A percentile compares a stretch with the other conserved stretches of the same genome.
phyloP scores from a whole-genome alignment of 2,329 filamentous ascomycete genomes.

The Magnaporthiopsis incrustans region DNA sequence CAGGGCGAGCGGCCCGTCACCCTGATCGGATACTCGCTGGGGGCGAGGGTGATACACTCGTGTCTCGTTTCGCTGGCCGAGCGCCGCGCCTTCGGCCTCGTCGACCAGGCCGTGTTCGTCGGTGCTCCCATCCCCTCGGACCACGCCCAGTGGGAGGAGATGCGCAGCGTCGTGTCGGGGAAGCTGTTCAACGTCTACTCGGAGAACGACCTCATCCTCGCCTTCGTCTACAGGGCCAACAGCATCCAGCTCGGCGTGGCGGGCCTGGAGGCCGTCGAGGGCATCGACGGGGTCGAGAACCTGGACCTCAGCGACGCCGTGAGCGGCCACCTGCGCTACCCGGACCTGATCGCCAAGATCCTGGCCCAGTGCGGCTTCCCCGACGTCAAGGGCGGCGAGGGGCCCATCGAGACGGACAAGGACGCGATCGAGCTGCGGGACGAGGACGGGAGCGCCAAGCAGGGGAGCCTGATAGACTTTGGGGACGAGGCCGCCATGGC shows the following conservation, averaged over 20 bases:
- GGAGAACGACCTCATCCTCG: constrained; percentile 78
- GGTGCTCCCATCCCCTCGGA: constrained; percentile 72
- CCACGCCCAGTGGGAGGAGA: constrained; percentile 62
- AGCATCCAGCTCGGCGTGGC: constrained; percentile 78
- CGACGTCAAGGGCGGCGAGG: constrained; percentile 32
- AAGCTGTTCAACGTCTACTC: constrained; percentile 84
- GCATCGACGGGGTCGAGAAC: constrained; percentile 57
- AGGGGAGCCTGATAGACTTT: constrained; percentile 33
- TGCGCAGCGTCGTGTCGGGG: constrained; percentile 72
- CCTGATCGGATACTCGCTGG: constrained; percentile 73
- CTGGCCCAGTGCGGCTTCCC: constrained; percentile 43
- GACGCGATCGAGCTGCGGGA: constrained; percentile 25
- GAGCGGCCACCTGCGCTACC: constrained; percentile 28
- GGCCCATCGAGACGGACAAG: constrained; percentile 42
- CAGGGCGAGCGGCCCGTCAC: constrained; percentile 78
- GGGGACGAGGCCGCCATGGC: constrained; percentile 22
- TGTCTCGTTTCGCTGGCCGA: constrained; percentile 72
- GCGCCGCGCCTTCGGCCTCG: constrained; percentile 70
- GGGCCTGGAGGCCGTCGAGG: constrained; percentile 63
- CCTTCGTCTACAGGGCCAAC: constrained; percentile 77
- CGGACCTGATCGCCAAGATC: constrained; percentile 40
- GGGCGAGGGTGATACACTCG: constrained; percentile 73
- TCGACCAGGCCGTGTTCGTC: constrained; percentile 78
- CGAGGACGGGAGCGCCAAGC: constrained; percentile 19
- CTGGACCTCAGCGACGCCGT: constrained; percentile 45